phyloP scores from a whole-genome alignment of 2,329 filamentous ascomycete genomes.

The Xylaria sp. region DNA sequence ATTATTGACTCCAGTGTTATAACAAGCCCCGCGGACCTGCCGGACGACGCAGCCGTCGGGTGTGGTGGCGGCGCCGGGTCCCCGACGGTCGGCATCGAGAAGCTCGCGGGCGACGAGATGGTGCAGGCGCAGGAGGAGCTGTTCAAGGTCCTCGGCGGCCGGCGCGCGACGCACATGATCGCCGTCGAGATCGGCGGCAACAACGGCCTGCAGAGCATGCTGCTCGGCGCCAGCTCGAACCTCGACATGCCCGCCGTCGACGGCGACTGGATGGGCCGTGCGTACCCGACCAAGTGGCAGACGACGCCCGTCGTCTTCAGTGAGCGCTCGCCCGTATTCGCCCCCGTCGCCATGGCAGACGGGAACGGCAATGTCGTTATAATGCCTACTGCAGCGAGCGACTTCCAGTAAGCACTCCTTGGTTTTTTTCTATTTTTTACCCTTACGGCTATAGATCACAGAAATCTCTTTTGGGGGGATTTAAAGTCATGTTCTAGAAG shows the following conservation, averaged over 20 bases:
- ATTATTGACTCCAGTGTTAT: too few relatives aligned
- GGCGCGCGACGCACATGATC: slow-evolving; percentile 66
- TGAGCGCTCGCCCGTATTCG: slow-evolving; percentile 57
- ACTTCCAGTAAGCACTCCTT: slow-evolving; percentile 48
- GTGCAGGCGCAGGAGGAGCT: slow-evolving; percentile 63
- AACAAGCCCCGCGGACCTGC: slow-evolving; percentile 61
- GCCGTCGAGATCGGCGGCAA: slow-evolving; percentile 74
- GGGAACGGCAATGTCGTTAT: slow-evolving; percentile 55
- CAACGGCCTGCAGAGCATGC: slow-evolving; percentile 70
- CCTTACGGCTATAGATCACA: background rate
- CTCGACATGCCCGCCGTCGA: slow-evolving; percentile 65
- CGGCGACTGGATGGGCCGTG: slow-evolving; percentile 68
- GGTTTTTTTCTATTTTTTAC: background rate
- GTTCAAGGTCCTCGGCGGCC: slow-evolving; percentile 57
- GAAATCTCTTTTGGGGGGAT: background rate
- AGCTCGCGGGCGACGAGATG: slow-evolving; percentile 67
- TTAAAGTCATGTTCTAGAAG: background rate
- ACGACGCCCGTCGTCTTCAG: slow-evolving; percentile 65
- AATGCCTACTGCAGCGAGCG: slow-evolving; percentile 61
- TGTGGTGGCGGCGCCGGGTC: slow-evolving; percentile 69
- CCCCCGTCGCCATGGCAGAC: slow-evolving; percentile 60
- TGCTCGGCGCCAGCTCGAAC: slow-evolving; percentile 64
- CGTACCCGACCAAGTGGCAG: slow-evolving; percentile 66
- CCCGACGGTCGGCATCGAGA: slow-evolving; percentile 70
- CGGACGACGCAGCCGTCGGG: slow-evolving; percentile 63